phyloP scores from a whole-genome alignment of 2,329 filamentous ascomycete genomes.

The Lasiodiplodia citricola region DNA sequence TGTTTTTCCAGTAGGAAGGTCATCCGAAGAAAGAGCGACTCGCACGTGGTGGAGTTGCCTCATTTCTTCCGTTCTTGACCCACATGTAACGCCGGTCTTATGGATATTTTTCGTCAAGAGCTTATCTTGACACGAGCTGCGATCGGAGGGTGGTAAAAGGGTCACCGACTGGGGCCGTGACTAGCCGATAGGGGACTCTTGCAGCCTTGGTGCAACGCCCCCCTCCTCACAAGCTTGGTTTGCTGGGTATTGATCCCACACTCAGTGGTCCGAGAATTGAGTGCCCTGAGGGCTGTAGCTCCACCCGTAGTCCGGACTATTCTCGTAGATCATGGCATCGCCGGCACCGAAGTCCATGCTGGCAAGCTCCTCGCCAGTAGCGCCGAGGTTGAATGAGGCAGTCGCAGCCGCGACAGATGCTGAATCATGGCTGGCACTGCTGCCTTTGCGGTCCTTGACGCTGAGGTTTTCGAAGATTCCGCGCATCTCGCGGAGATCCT shows the following conservation, averaged over 20 bases:
- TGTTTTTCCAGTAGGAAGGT: conserved; percentile 14
- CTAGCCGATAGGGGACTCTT: conserved; percentile 8
- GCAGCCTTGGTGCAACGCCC: conserved; percentile 14
- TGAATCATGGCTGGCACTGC: conserved; percentile 10
- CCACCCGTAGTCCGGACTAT: conserved; percentile 25
- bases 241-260: not conserved
- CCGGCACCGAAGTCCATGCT: conserved; percentile 17
- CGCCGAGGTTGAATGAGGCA: conserved; percentile 10
- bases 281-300: conserved; percentile 15
- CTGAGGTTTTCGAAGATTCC: conserved; percentile 63
- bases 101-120: conserved; percentile 2
- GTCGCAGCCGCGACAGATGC: conserved; percentile 5
- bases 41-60: not conserved
- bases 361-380: conserved; percentile 23
- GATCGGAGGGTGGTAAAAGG: not conserved
- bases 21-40: not conserved
- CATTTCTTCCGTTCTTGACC: conserved; percentile 4
- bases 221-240: not conserved
- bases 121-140: conserved; percentile 16
- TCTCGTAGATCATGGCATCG: conserved; percentile 27
- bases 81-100: conserved; percentile 12
- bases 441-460: conserved; percentile 5
- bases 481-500: conserved; percentile 76
- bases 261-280: conserved; percentile 13
- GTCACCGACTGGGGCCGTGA: conserved; percentile 9